Evolutionary conservation across 768 basidiomycete genomes (phyloP).

Genomic region (Tulasnella sp.): DNA sequence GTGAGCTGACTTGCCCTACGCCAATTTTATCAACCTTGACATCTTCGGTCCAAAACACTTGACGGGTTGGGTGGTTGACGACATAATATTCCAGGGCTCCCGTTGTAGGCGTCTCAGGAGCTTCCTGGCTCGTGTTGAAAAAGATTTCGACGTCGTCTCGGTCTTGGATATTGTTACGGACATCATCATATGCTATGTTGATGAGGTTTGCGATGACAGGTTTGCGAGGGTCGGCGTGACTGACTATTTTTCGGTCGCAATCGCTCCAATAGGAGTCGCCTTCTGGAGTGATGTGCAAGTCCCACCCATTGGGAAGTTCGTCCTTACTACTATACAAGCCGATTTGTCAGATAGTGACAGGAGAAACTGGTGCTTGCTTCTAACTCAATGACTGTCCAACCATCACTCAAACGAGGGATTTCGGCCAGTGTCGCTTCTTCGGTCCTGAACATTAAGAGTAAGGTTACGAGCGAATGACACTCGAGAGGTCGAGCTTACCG

Average conservation of each 20-base stretch:
- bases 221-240: neutral
- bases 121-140: neutral
- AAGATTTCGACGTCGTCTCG: neutral
- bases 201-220: neutral
- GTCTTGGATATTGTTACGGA: neutral
- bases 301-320: neutral
- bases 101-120: neutral
- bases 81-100: constrained; percentile 9
- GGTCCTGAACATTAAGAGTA: neutral
- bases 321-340: neutral
- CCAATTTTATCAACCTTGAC: constrained; percentile 6
- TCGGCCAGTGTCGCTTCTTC: neutral
- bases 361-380: neutral
- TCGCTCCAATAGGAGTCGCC: neutral
- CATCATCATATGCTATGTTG: neutral
- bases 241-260: neutral
- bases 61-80: neutral
- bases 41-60: constrained; percentile 15
- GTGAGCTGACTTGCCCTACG: neutral
- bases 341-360: neutral
- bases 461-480: neutral
- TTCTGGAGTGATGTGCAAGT: neutral
- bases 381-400: neutral
- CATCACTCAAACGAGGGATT: neutral
- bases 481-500: neutral